phyloP scores from a whole-genome alignment of 768 basidiomycete genomes.

The Lanmaoa rubissima region DNA sequence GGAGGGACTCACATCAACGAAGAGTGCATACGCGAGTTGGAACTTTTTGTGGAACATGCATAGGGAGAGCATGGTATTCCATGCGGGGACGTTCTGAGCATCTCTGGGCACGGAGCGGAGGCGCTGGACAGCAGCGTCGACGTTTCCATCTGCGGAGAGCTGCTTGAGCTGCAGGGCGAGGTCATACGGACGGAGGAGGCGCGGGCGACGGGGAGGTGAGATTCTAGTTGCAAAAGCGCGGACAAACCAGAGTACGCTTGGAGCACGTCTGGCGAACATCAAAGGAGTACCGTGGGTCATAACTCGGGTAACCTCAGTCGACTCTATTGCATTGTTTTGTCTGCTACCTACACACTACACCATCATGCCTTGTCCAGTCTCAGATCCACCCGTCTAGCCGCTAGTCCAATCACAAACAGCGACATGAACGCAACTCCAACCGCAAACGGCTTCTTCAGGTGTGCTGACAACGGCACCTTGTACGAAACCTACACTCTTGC shows the following conservation, averaged over 20 bases:
- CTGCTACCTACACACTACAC: not conserved
- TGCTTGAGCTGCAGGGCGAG: conserved; percentile 59
- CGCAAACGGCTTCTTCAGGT: conserved; percentile 81
- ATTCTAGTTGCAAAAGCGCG: conserved; percentile 3
- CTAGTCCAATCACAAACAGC: conserved; percentile 54
- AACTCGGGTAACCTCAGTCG: not conserved
- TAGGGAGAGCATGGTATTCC: conserved; percentile 77
- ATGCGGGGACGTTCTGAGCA: conserved; percentile 71
- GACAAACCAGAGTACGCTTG: not conserved
- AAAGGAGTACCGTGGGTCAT: conserved; percentile 9
- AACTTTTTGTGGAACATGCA: conserved; percentile 55
- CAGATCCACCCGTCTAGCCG: conserved; percentile 50
- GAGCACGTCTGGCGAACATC: conserved; percentile 15
- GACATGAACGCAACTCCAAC: conserved; percentile 70
- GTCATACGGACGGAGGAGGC: conserved; percentile 61
- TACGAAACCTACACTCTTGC: conserved; percentile 71
- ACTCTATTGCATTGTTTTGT: not conserved
- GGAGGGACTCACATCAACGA: conserved; percentile 53
- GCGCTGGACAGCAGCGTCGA: conserved; percentile 62
- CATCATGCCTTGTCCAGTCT: conserved; percentile 42
- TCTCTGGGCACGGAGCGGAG: conserved; percentile 70
- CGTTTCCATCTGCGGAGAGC: conserved; percentile 50
- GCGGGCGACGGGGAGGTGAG: not conserved
- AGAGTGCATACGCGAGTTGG: conserved; percentile 63
- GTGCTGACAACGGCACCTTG: conserved; percentile 74